Base-by-base conservation (phyloP, 2,329 filamentous ascomycete species). In the Pseudofabraea citricarpa region DNA sequence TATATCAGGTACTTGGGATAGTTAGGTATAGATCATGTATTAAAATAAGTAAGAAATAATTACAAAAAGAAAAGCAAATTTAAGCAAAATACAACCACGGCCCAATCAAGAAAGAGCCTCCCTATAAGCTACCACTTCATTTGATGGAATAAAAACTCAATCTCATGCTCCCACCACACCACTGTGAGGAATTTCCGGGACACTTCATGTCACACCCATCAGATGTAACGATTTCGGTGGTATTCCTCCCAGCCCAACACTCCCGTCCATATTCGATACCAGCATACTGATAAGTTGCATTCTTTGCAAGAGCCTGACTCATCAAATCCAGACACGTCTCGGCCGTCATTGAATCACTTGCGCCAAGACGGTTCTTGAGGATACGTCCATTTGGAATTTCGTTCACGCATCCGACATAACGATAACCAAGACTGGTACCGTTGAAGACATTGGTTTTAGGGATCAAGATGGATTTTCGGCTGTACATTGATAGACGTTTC, bases 61-160 rank as follows among this genome's bases (percentile, higher is more conserved):
- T n/a, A n/a, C n/a, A n/a, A n/a, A n/a, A n/a, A n/a, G n/a, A n/a
- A n/a, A n/a, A n/a, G n/a, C n/a, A n/a, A n/a, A n/a, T n/a, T n/a
- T n/a, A n/a, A n/a, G n/a, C n/a, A n/a, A n/a, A n/a, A n/a, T n/a
- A n/a, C 26, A 29, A 29, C 29, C 29, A 32, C 7, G 5, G 3
- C 29, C 12, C 29, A 5, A 4, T 32, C 13, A 32, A n/a, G n/a
- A n/a, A n/a, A n/a, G n/a, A n/a, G n/a, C n/a, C n/a, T 32, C 29
- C 29, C 29, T 32, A 16, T 16, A 32, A 15, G 3, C 29, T 5
- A 13, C n/a, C 18, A n/a, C n/a, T n/a, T n/a, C n/a, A n/a, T n/a
- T n/a, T n/a, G n/a, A n/a, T n/a, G n/a, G n/a, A n/a, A 31, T 49
- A 51, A 8, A 47, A n/a, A 15, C 42, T 44, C 6, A 51, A 36